Percentiles rank a stretch among this genome's conserved stretches.
Evolutionary conservation across 768 basidiomycete genomes (phyloP).

Genomic region (Termitomyces sp.): DNA sequence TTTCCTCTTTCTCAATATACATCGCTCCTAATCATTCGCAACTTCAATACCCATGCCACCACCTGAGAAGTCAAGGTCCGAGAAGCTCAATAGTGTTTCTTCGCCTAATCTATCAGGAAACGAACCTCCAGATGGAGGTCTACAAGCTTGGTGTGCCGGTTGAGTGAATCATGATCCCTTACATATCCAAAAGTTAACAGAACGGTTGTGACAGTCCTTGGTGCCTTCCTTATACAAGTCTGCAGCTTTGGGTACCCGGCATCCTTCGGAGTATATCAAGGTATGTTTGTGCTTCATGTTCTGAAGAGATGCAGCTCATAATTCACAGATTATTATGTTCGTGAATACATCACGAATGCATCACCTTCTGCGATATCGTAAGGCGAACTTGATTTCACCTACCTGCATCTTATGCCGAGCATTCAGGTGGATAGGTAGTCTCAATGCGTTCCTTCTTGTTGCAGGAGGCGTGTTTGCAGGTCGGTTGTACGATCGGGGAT

Average conservation of each 20-base stretch:
- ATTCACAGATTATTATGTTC: slow-evolving; percentile 30
- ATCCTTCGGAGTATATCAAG: slow-evolving; percentile 40
- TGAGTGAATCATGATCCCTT: background rate
- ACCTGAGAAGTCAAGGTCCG: background rate
- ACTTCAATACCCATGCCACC: background rate
- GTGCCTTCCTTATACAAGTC: slow-evolving; percentile 26
- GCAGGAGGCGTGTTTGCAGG: slow-evolving; percentile 34
- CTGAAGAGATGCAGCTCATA: too few relatives aligned
- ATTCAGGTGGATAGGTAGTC: slow-evolving; percentile 24
- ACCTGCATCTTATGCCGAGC: background rate
- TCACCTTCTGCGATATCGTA: slow-evolving; percentile 34
- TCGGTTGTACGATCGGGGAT: slow-evolving; percentile 39
- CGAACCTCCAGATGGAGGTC: background rate
- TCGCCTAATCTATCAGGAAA: background rate
- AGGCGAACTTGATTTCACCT: slow-evolving; percentile 5
- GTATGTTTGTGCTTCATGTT: slow-evolving; percentile 5
- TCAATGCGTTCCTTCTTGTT: slow-evolving; percentile 37
- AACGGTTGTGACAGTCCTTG: background rate
- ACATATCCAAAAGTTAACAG: background rate
- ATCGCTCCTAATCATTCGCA: background rate
- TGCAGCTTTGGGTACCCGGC: slow-evolving; percentile 30
- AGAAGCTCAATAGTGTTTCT: background rate
- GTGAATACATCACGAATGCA: slow-evolving; percentile 27
- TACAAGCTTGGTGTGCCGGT: background rate
- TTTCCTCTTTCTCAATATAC: background rate